Base-by-base conservation (phyloP, 1,139 yeast genomes). In the Nakaseomyces nivariensis region DNA sequence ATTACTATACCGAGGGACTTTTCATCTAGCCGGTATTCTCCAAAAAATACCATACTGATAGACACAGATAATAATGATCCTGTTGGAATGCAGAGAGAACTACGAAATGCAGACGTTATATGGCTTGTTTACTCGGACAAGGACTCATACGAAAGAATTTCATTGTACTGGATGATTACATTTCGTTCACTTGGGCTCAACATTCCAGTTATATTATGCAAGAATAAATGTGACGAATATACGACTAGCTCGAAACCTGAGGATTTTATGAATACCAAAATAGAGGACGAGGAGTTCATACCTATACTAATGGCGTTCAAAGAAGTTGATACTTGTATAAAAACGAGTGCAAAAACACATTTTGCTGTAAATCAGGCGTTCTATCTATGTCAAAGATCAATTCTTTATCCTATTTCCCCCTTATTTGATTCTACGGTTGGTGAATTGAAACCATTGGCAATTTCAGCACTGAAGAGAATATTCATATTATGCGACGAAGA, bases 51-150 rank as follows among this genome's bases (percentile, higher is more conserved):
- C 0, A 74, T 86, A 7, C 72, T 90, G 10, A 77, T 89, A 1
- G 98, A 92, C 62, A 90, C 97, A 0, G 71, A 82, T 1, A 74
- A 92, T 0, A 75, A 82, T 1, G 95, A 87, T 60, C 69, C 79
- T 40, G 70, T 70, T 0, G 64, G 70, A 1, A 69, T 92, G 8
- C 88, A 85, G 53, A 74, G 76, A 46, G 96, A 89, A 65, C 76
- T 92, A 56, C 77, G 95, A 50, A 74, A 79, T 46, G 95, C 97
- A 0, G 92, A 87, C 66, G 97, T 89, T 10, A 85, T 92, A 8
- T 86, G 97, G 92, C 73, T 92, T 29, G 90, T 92, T 0, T 92
- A 89, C 63, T 78, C 94, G 1, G 97, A 90, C 60, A 96, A 89
- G 63, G 94, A 89, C 61, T 88, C 97, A 0, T 92, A 90, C 62